Percentiles rank a stretch among this genome's conserved stretches.
Evolutionary conservation across 352 stramenopile genomes (phyloP).

Genomic region (Globisporangium apiculatum): DNA sequence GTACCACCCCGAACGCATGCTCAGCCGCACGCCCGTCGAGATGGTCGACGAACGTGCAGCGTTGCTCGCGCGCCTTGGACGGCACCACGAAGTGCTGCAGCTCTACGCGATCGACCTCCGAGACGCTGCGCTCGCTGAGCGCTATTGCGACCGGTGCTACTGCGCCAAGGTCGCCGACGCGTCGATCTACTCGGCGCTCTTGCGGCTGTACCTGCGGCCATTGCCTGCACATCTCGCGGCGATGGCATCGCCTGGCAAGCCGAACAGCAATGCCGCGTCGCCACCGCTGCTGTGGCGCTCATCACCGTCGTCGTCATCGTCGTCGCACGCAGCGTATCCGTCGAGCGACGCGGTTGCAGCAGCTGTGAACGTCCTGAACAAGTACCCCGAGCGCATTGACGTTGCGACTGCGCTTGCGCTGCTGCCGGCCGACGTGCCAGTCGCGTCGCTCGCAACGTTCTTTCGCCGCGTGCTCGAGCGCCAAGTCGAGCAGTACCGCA

Average conservation of each 20-base stretch:
- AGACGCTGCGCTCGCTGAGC: conserved; percentile 61
- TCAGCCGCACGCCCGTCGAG: conserved; percentile 60
- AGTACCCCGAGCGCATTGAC: conserved; percentile 78
- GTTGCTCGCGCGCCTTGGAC: conserved; percentile 61
- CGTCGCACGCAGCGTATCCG: conserved; percentile 12
- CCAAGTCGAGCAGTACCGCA: conserved; percentile 66
- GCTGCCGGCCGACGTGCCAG: conserved; percentile 48
- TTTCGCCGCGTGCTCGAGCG: conserved; percentile 70
- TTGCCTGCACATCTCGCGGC: conserved; percentile 12
- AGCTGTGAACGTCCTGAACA: conserved; percentile 72
- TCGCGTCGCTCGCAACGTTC: conserved; percentile 42
- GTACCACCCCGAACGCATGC: conserved; percentile 77
- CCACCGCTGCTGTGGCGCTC: conserved; percentile 23
- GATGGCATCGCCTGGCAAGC: conserved; percentile 5
- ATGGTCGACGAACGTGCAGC: conserved; percentile 81
- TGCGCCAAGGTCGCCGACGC: conserved; percentile 62
- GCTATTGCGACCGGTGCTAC: conserved; percentile 80
- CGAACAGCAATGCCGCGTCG: conserved; percentile 6
- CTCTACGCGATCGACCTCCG: conserved; percentile 74
- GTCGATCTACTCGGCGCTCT: conserved; percentile 76
- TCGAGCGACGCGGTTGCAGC: conserved; percentile 57
- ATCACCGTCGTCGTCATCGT: neutral
- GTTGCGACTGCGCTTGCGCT: conserved; percentile 70
- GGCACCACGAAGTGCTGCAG: conserved; percentile 75
- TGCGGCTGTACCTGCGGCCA: conserved; percentile 68